These are phyloP conservation scores for Mycena kentingensis DNA, from an alignment of 768 basidiomycete species.

Conservation along the genomic window DNA sequence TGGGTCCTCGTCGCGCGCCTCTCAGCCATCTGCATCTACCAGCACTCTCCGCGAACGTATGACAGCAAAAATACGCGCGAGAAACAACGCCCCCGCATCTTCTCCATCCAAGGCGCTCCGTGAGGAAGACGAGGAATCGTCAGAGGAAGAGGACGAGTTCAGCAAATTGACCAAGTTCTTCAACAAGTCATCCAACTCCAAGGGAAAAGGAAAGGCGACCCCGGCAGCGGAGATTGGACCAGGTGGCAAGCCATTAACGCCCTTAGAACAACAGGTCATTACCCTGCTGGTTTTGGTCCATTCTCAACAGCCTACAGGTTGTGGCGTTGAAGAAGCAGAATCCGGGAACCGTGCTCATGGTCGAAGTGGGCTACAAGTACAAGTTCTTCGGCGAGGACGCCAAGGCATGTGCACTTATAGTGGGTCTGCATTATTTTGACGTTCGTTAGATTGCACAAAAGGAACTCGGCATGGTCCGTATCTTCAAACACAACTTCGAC, in stretches of 20 bases:
- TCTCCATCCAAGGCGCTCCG: background rate
- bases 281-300: background rate
- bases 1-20: background rate
- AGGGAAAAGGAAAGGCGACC: conserved; percentile 36
- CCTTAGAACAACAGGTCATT: conserved; percentile 69
- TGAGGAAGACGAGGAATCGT: conserved; percentile 28
- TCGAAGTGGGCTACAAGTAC: conserved; percentile 86
- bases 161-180: conserved; percentile 51
- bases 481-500: conserved; percentile 68
- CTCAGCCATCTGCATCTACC: background rate
- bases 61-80: background rate
- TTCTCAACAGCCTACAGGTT: conserved; percentile 40
- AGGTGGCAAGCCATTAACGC: conserved; percentile 71
- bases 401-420: conserved; percentile 43
- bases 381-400: conserved; percentile 86
- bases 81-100: background rate
- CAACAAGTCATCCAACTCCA: conserved; percentile 38
- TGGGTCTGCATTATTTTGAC: conserved; percentile 6
- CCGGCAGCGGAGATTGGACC: conserved; percentile 55
- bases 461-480: conserved; percentile 79
- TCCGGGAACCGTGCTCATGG: conserved; percentile 68
- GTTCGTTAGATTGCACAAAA: conserved; percentile 62
- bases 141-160: conserved; percentile 51
- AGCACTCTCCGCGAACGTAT: background rate
- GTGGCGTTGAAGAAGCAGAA: conserved; percentile 63